Evolutionary conservation across 192 early-diverging fungal genomes (phyloP).

Genomic region (Coemansia sp.): DNA sequence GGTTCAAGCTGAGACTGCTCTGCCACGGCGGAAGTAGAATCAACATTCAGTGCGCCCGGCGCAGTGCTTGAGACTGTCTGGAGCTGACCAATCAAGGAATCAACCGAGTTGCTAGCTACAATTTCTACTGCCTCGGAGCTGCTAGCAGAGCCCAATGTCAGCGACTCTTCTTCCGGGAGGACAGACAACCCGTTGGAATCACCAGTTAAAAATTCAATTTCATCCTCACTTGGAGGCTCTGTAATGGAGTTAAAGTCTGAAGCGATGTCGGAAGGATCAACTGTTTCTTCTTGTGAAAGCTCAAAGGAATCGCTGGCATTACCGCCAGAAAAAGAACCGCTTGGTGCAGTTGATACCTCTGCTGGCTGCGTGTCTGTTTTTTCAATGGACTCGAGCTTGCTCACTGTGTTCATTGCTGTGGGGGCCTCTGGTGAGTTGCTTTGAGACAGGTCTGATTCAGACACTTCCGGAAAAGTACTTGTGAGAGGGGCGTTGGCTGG

Average conservation of each 20-base stretch:
- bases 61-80: conserved; percentile 11
- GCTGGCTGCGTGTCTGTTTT: not conserved
- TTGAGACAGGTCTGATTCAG: conserved; percentile 19
- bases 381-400: conserved; percentile 1
- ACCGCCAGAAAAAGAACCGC: not conserved
- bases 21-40: not conserved
- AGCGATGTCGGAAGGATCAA: not conserved
- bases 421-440: conserved; percentile 4
- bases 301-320: not conserved
- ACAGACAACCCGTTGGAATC: conserved; percentile 11
- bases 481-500: conserved; percentile 13
- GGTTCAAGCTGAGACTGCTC: conserved; percentile 8
- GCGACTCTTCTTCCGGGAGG: conserved; percentile 14
- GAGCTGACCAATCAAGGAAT: not conserved
- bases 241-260: not conserved
- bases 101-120: not conserved
- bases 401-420: conserved; percentile 8
- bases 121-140: not conserved
- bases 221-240: not conserved
- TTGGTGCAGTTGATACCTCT: not conserved
- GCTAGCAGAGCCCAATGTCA: not conserved
- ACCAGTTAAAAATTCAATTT: not conserved
- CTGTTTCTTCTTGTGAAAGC: not conserved
- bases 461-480: not conserved
- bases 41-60: not conserved